Percentiles rank a stretch among this genome's conserved stretches.
phyloP scores from a whole-genome alignment of 345 rosid species.

The Salix suchowensis region DNA sequence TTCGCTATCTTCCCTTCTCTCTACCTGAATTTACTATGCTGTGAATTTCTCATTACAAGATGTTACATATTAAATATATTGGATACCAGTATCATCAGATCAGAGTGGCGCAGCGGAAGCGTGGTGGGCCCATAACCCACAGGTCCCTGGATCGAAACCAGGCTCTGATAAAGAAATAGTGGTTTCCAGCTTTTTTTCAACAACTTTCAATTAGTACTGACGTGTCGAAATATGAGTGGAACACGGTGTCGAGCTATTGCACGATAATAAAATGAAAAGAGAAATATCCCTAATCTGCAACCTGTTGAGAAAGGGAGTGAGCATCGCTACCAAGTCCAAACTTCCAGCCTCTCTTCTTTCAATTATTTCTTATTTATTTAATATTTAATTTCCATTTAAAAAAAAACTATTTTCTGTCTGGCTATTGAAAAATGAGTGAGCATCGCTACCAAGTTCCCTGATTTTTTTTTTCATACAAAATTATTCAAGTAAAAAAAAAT shows the following conservation, averaged over 20 bases:
- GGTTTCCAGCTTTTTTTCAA: neutral
- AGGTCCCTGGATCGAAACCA: conserved; percentile 39
- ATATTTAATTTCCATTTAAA: neutral
- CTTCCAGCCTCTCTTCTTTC: conserved; percentile 15
- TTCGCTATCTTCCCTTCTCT: neutral
- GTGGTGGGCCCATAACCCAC: conserved; percentile 41
- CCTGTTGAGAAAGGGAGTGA: neutral
- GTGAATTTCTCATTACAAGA: accelerated
- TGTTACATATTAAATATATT: accelerated
- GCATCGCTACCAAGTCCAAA: neutral
- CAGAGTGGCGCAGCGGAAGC: conserved; percentile 42
- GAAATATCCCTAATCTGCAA: conserved; percentile 22
- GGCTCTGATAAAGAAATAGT: conserved; percentile 19
- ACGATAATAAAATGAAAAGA: conserved; percentile 32
- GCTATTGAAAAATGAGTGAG: conserved; percentile 21
- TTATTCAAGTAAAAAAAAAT: neutral
- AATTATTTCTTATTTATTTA: neutral
- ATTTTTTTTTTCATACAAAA: neutral
- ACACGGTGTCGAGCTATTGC: conserved; percentile 26
- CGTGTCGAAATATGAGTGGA: neutral
- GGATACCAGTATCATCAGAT: neutral
- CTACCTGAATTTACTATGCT: neutral
- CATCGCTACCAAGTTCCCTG: neutral
- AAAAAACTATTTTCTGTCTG: conserved; percentile 12
- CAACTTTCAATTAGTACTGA: neutral